Base-by-base conservation (phyloP, 495 filamentous ascomycete species). In the Podospora australis region DNA sequence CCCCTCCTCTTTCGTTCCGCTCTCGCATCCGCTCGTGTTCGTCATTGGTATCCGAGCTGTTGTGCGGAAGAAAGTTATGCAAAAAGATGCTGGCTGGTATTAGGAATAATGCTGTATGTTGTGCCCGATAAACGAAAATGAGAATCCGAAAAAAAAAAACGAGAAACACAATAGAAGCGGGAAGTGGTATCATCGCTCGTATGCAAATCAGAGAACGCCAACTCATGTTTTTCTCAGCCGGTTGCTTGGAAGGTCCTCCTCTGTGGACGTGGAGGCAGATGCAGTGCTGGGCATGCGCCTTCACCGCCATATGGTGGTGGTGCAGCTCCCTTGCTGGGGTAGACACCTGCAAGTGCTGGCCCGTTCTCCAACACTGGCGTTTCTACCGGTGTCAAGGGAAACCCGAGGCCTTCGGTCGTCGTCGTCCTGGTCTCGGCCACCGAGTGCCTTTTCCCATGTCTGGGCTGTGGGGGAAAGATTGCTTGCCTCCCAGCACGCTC, bases 401-500 rank as follows among this genome's bases (percentile, higher is more conserved):
- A 54, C 20, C 59, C 64, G 28, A 64, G 54, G 6, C 66, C 65
- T 14, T n/a, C n/a, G n/a, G n/a, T n/a, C n/a, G 60, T 48, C 22
- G 71, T 56, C 16, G 65, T 67, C 28, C 63, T 57, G 38, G 67
- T 71, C 55, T 62, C 65, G 20, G 62, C 67, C 35, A 69, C 62
- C 47, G 57, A 55, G 49, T 72, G 69, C 17, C 39, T 14, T 3
- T 51, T 43, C 38, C 44, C 17, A 42, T 48, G 47, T 41, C 58
- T 52, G 41, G 44, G 34, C 6, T 29, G 44, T 14, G 44, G 45
- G 11, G 46, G 49, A 6, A 42, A 47, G 17, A 62, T 34, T 4
- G 62, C 55, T 52, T 70, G 66, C 45, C 56, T 62, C n/a, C 67
- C 71, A 13, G 75, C 75, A 32, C 73, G 71, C 49, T 74, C 66